These are phyloP conservation scores for Sporothrix euskadiensis DNA, from an alignment of 2,329 filamentous ascomycete genomes.

Conservation along the genomic window DNA sequence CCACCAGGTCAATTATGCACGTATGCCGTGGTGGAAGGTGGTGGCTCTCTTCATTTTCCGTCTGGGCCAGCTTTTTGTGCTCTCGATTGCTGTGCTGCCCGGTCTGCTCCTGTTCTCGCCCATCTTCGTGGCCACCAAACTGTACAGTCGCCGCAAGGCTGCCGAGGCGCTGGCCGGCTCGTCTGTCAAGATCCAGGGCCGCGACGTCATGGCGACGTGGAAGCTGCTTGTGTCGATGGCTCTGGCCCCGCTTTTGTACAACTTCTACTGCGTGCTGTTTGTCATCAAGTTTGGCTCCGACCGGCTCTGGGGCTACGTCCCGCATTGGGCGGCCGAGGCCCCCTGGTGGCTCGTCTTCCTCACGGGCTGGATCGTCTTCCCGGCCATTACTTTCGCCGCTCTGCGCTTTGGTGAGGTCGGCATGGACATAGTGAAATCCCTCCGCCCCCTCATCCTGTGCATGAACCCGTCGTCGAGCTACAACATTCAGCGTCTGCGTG, in stretches of 20 bases:
- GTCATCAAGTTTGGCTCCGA: conserved; percentile 79
- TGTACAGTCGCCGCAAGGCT: conserved; percentile 79
- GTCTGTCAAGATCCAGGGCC: conserved; percentile 82
- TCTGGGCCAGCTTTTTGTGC: conserved; percentile 70
- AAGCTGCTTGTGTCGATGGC: conserved; percentile 87
- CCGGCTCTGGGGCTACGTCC: conserved; percentile 78
- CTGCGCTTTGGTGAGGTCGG: conserved; percentile 96
- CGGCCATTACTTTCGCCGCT: conserved; percentile 85
- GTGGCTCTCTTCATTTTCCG: conserved; percentile 77
- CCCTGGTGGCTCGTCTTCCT: conserved; percentile 71
- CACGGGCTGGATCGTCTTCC: conserved; percentile 77
- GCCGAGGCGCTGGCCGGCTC: conserved; percentile 81
- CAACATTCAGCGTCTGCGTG: conserved; percentile 75
- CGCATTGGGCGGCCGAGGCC: conserved; percentile 60
- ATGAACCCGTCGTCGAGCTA: conserved; percentile 82
- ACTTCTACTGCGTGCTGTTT: conserved; percentile 74
- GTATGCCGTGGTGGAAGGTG: conserved; percentile 75
- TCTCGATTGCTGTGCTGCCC: conserved; percentile 80
- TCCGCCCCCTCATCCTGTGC: conserved; percentile 82
- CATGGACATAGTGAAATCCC: conserved; percentile 96
- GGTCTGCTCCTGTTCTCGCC: conserved; percentile 85
- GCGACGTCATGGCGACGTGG: conserved; percentile 92
- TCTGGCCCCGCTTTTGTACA: conserved; percentile 78
- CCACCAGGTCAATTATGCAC: conserved; percentile 91
- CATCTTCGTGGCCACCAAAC: conserved; percentile 80